Percentiles rank a stretch among this genome's conserved stretches.
Evolutionary conservation across 2,329 filamentous ascomycete species (phyloP).

Genomic region (Fusarium sp.): DNA sequence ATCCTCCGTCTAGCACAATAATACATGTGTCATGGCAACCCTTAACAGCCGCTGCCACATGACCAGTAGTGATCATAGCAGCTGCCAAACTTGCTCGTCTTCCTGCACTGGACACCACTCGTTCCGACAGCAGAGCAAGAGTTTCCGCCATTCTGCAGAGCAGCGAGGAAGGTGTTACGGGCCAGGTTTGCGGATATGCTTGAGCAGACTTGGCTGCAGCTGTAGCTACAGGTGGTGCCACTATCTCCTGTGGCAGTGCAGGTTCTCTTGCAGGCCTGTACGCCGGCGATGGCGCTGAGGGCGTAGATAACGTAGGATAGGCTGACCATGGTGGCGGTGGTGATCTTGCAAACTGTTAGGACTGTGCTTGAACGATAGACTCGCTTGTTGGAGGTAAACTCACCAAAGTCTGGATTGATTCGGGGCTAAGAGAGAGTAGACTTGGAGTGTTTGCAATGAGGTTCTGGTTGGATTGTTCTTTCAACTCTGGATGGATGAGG

Average conservation of each 20-base stretch:
- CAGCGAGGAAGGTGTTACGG: conserved; percentile 13
- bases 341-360: rapidly evolving
- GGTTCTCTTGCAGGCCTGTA: conserved; percentile 16
- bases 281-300: not conserved
- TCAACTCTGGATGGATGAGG: too few species aligned
- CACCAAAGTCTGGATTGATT: not conserved
- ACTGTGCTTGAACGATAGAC: too few species aligned
- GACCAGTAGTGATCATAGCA: conserved; percentile 19
- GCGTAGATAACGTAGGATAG: not conserved
- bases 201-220: conserved; percentile 2
- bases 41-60: conserved; percentile 5
- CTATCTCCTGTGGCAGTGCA: not conserved
- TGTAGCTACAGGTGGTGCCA: conserved; percentile 7
- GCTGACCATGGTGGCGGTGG: not conserved
- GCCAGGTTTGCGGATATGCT: conserved; percentile 8
- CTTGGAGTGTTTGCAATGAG: too few species aligned
- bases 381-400: too few species aligned
- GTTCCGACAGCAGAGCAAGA: conserved; percentile 16
- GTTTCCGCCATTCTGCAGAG: not conserved
- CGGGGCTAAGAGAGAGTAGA: too few species aligned
- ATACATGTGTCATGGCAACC: too few species aligned
- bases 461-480: too few species aligned
- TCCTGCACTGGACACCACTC: conserved; percentile 5
- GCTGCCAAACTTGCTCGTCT: conserved; percentile 13
- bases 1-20: too few species aligned